Evolutionary conservation across 1,284 basidiomycete genomes (phyloP), one percentile per base, ranked within the genome.

Genomic region (Sanghuangporus weigelae): DNA sequence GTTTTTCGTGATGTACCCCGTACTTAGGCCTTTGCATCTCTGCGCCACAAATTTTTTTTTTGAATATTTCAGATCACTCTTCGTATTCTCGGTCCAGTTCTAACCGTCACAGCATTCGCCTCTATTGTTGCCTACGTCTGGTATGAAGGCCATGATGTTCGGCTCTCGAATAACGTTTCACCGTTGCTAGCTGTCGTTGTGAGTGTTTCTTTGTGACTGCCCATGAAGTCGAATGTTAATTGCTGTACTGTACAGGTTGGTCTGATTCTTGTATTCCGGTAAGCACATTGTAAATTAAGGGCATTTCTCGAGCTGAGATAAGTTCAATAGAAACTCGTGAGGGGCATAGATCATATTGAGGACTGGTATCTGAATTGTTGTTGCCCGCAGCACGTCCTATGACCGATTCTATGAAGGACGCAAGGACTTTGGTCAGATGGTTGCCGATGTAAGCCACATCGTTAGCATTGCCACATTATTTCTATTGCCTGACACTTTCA

Each of bases 131-230:
- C 82, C 19, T 89, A 86, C 73, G 79, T 81, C 35, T 80, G 80
- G 71, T 75, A 79, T 7, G 75, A 74, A 63, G 89, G 87, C 0
- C 77, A 82, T 59, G 71, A 77, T 31, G 74, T 92, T 57, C 76
- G 78, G 23, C 76, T 90, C 60, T 83, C 88, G 7, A 92, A 90
- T 72, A 85, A 86, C 5, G 85, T 94, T 68, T 85, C 95, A 4
- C 94, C 93, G 1, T 77, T 96, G 54, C 80, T 96, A 26, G 92
- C 92, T 7, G 92, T 97, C 14, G 95, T 96, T 67, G 95, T 96
- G 66, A 79, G 92, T 75, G 60, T 8, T 69, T 78, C 16, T 69
- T 72, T 58, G 21, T 8, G 69, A 65, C 40, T n/a, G 63, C 62
- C 51, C 62, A 60, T 54, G 66, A 67, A 68, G 10, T 55, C 40